Evolutionary conservation across 176 grass and related monocot genomes (phyloP).

Genomic region (Aegilops umbellulata): DNA sequence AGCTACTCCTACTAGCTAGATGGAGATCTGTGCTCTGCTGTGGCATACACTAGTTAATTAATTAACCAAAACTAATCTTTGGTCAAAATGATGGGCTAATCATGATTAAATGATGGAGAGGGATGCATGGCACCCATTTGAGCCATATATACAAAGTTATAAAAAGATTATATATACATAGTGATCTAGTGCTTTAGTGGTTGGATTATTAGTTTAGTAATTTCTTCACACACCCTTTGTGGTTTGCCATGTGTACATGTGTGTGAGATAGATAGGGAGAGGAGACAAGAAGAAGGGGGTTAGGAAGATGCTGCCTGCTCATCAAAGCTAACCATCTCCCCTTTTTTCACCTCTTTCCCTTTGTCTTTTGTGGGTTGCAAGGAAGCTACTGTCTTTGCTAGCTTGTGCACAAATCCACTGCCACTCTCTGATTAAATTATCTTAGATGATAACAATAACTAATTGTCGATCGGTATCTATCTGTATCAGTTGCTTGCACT

Average conservation of each 20-base stretch:
- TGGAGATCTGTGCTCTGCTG: conserved; percentile 17
- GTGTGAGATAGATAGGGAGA: neutral
- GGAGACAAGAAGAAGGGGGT: conserved; percentile 43
- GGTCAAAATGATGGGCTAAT: conserved; percentile 17
- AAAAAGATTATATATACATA: neutral
- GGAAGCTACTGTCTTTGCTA: conserved; percentile 14
- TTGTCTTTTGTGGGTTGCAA: conserved; percentile 59
- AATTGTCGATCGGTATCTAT: neutral
- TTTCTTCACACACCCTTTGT: neutral
- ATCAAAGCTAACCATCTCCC: conserved; percentile 26
- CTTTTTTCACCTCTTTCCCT: conserved; percentile 21
- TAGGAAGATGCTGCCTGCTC: conserved; percentile 43
- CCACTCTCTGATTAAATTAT: neutral
- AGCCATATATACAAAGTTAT: neutral
- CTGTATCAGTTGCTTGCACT: neutral
- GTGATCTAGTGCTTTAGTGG: conserved; percentile 4
- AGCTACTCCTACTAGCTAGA: neutral
- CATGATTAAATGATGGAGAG: neutral
- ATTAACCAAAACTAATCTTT: neutral
- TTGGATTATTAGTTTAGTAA: conserved; percentile 19
- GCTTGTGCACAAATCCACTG: neutral
- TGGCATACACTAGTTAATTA: neutral
- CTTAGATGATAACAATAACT: neutral
- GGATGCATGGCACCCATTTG: neutral
- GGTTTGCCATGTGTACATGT: conserved; percentile 13